phyloP scores from a whole-genome alignment of 2,329 filamentous ascomycete genomes.

The Polychaeton citri region DNA sequence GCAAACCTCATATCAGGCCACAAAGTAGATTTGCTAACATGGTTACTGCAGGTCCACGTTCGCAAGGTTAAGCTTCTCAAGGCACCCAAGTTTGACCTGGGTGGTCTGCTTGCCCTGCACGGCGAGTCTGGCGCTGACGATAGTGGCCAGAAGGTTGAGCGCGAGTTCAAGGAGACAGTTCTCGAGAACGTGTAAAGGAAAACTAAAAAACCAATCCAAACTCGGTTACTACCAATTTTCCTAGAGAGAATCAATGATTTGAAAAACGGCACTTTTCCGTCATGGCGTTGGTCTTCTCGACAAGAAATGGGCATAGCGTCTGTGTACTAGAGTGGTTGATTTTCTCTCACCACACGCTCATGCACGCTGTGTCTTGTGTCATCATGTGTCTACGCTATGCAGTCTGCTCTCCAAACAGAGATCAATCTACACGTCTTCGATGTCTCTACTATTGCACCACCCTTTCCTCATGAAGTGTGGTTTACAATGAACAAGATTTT shows the following conservation, averaged over 20 bases:
- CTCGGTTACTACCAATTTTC: too few relatives aligned
- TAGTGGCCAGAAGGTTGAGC: conserved; percentile 92
- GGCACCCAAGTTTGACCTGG: conserved; percentile 97
- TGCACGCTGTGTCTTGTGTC: background rate
- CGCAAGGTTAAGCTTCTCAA: conserved; percentile 99
- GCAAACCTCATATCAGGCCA: too few relatives aligned
- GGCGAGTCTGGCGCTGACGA: conserved; percentile 95
- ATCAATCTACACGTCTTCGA: too few relatives aligned
- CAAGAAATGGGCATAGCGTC: background rate
- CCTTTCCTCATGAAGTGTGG: too few relatives aligned
- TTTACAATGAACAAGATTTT: too few relatives aligned
- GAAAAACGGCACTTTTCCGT: too few relatives aligned
- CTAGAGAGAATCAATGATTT: too few relatives aligned
- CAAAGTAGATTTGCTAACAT: conserved; percentile 20
- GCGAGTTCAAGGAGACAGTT: conserved; percentile 98
- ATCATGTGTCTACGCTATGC: background rate
- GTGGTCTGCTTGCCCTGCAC: conserved; percentile 89
- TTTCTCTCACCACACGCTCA: too few relatives aligned
- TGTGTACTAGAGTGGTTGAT: too few relatives aligned
- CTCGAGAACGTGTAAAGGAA: conserved; percentile 73
- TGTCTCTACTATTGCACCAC: too few relatives aligned
- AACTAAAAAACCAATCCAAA: background rate
- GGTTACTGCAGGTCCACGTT: conserved; percentile 76
- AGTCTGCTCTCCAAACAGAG: too few relatives aligned
- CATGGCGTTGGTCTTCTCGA: too few relatives aligned